A percentile compares a stretch with the other conserved stretches of the same genome.
Evolutionary conservation across 2,329 filamentous ascomycete species (phyloP).

Genomic region (Ceratocystis lukuohia): DNA sequence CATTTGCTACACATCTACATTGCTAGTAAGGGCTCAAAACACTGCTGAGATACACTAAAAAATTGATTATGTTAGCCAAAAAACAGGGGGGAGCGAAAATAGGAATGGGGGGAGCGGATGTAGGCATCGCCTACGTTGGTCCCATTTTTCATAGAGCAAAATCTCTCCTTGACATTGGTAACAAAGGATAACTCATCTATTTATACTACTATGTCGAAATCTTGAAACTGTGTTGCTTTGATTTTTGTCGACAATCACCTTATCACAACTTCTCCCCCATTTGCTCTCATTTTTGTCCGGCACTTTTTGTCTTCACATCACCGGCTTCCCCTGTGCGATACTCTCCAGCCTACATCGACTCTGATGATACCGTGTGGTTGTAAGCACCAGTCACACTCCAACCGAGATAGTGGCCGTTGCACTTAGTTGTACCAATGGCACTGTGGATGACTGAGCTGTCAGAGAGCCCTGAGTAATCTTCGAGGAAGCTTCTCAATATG

Average conservation of each 20-base stretch:
- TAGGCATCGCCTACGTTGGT: neutral
- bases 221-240: neutral
- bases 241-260: neutral
- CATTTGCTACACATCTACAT: no score
- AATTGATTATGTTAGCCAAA: no score
- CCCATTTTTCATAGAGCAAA: neutral
- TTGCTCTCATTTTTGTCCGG: neutral
- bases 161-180: no score
- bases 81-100: no score
- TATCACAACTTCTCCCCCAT: neutral
- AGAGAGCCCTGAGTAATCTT: neutral
- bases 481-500: constrained; percentile 3
- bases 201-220: neutral
- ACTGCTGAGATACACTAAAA: no score
- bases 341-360: neutral
- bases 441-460: neutral
- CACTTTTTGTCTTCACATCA: neutral
- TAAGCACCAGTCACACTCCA: constrained; percentile 15
- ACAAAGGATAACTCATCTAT: neutral
- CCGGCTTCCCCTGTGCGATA: neutral
- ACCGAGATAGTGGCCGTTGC: constrained; percentile 2
- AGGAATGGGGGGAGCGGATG: neutral
- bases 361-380: neutral
- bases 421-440: constrained; percentile 1
- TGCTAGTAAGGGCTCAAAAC: no score